Evolutionary conservation across 352 stramenopile genomes (phyloP), one percentile per base, ranked within the genome.

Genomic region (Phytophthora uliginosa): DNA sequence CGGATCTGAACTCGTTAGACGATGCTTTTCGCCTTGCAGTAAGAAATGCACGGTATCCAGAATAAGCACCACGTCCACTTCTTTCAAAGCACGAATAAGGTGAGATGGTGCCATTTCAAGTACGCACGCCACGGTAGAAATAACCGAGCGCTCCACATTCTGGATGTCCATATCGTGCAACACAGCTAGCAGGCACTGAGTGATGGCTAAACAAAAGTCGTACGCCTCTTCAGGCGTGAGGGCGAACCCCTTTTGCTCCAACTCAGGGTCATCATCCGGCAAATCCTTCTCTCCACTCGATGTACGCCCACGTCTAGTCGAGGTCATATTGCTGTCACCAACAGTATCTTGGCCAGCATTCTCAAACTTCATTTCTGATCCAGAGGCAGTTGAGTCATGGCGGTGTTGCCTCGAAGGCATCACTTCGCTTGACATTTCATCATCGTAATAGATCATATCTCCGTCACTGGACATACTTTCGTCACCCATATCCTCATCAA

Each of bases 61-160:
- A 42, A 95, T 78, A 33, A 94, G 66, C 28, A 88, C 79, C 58
- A 90, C 71, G 42, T 95, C 86, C 2, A 48, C 51, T 33, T 93
- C 86, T 15, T 73, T 71, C 15, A 95, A 72, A 34, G 42, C 38
- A 26, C 51, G 78, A 73, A 94, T 80, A 38, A 93, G 68, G 18
- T 71, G 73, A 9, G 88, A 89, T 38, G 86, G 83, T 26, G 81
- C 80, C 85, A 94, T 94, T 76, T 95, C 88, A n/a, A 95, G 55
- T 12, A 91, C 82, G 50, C 76, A 87, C 5, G 88, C 85, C 33
- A 95, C 40, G 5, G 85, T 92, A 24, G 84, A 91, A 6, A 95
- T 57, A 34, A 95, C 77, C 3, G 77, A 78, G 12, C 82, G 84
- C 58, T 91, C 84, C 38, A 92, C 76, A 52, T 93, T 92, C 51